Conservation (phyloP, 1,284 basidiomycete species). For the Rhizopogon hawkerae region DNA sequence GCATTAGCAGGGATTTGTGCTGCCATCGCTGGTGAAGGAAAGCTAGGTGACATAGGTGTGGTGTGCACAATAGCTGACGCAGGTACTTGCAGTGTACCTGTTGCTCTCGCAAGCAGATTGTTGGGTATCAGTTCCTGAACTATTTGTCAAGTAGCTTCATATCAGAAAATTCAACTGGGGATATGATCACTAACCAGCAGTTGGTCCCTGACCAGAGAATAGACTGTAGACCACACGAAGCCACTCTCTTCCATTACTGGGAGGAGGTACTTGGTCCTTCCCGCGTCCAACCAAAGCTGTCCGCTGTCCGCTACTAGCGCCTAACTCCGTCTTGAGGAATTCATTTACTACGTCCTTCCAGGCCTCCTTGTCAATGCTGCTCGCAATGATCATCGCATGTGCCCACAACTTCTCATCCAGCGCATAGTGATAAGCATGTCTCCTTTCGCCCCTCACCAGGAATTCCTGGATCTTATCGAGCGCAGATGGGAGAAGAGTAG, state of each 20-base stretch:
- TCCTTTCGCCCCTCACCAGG: constrained; percentile 76
- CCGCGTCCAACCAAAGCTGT: constrained; percentile 13
- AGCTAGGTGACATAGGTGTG: constrained; percentile 62
- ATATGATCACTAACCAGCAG: constrained; percentile 47
- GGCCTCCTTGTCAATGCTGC: constrained; percentile 85
- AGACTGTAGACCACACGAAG: constrained; percentile 80
- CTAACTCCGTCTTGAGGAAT: constrained; percentile 78
- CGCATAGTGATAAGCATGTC: constrained; percentile 83
- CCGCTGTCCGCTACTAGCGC: constrained; percentile 28
- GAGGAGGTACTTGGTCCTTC: constrained; percentile 9
- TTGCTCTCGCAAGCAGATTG: constrained; percentile 38
- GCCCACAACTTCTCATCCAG: constrained; percentile 87
- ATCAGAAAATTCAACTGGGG: constrained; percentile 1
- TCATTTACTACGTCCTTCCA: constrained; percentile 89
- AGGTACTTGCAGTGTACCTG: constrained; percentile 34
- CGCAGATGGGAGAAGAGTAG: constrained; percentile 46
- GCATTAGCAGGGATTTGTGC: constrained; percentile 47
- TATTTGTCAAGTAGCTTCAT: constrained; percentile 23
- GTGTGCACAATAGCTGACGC: constrained; percentile 28
- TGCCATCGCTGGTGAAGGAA: constrained; percentile 36
- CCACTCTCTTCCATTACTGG: constrained; percentile 53
- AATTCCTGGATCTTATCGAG: constrained; percentile 76
- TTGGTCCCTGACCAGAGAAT: constrained; percentile 75
- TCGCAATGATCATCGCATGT: constrained; percentile 93
- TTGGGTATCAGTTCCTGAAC: constrained; percentile 73